Evolutionary conservation across 345 rosid species (phyloP).

Genomic region (Noccaea caerulescens): DNA sequence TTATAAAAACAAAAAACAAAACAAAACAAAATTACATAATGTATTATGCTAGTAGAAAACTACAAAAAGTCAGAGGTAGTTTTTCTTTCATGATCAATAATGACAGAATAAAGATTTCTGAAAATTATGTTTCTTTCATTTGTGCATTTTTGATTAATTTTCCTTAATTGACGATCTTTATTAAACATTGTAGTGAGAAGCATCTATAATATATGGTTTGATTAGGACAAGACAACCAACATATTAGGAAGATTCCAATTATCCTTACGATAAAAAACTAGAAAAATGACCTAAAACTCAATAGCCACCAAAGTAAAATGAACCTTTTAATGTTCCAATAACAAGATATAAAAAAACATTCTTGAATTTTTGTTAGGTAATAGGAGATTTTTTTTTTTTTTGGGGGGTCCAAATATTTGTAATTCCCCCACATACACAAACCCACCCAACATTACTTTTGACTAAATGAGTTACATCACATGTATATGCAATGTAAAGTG

Average conservation of each 20-base stretch:
- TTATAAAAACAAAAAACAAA: too few species aligned
- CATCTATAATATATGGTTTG: conserved; percentile 18
- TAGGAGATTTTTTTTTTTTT: neutral
- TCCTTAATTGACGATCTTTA: neutral
- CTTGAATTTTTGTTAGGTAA: conserved; percentile 31
- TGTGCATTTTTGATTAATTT: conserved; percentile 10
- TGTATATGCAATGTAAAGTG: conserved; percentile 20
- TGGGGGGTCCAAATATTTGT: conserved; percentile 13
- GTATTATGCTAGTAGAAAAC: neutral
- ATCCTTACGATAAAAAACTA: conserved; percentile 12
- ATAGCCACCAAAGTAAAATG: conserved; percentile 31
- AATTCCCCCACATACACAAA: conserved; percentile 4
- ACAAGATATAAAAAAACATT: conserved; percentile 9
- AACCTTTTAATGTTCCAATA: conserved; percentile 13
- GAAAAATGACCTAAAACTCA: conserved; percentile 25
- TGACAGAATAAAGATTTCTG: neutral
- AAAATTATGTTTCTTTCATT: neutral
- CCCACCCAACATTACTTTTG: conserved; percentile 24
- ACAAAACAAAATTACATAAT: too few species aligned
- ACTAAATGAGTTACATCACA: neutral
- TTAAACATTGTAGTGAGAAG: conserved; percentile 7
- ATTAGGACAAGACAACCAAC: conserved; percentile 30
- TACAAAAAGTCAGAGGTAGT: neutral
- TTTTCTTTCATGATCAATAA: neutral
- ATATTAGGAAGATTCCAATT: conserved; percentile 24